phyloP scores from a whole-genome alignment of 768 basidiomycete genomes.

The Psilocybe azurescens region DNA sequence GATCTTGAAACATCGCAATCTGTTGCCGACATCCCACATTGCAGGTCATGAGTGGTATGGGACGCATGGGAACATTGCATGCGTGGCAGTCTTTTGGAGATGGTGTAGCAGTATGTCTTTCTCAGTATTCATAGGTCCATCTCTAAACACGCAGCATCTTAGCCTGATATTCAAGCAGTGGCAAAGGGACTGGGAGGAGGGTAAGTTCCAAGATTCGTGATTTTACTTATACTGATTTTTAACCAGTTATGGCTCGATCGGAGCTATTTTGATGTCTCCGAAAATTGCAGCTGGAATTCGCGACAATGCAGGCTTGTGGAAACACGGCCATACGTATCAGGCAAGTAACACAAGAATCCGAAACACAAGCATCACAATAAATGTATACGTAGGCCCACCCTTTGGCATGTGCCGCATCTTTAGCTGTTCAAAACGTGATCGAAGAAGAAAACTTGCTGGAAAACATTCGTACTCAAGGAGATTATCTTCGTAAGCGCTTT shows the following conservation, averaged over 20 bases:
- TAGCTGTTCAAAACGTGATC: constrained; percentile 83
- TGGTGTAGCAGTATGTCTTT: constrained; percentile 52
- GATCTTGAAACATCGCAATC: constrained; percentile 1
- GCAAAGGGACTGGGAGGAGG: constrained; percentile 93
- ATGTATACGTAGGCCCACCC: constrained; percentile 62
- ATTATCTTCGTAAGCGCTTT: constrained; percentile 50
- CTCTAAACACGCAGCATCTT: constrained; percentile 9
- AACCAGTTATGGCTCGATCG: constrained; percentile 77
- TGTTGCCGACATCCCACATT: constrained; percentile 1
- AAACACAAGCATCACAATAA: background rate
- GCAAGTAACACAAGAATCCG: constrained; percentile 33
- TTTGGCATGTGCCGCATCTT: constrained; percentile 74
- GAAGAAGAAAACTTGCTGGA: constrained; percentile 70
- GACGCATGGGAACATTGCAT: constrained; percentile 87
- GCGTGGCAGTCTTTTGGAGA: constrained; percentile 88
- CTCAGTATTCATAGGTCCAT: background rate
- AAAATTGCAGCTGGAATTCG: constrained; percentile 73
- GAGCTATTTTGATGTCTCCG: constrained; percentile 79
- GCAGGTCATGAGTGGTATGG: constrained; percentile 88
- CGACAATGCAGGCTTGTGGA: constrained; percentile 72
- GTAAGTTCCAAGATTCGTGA: constrained; percentile 41
- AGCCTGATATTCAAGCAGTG: constrained; percentile 87
- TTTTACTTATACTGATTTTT: background rate
- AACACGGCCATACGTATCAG: constrained; percentile 90
- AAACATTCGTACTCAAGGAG: constrained; percentile 64